Conservation (phyloP, 176 grass and related monocot species). For the Oryza brachyantha region DNA sequence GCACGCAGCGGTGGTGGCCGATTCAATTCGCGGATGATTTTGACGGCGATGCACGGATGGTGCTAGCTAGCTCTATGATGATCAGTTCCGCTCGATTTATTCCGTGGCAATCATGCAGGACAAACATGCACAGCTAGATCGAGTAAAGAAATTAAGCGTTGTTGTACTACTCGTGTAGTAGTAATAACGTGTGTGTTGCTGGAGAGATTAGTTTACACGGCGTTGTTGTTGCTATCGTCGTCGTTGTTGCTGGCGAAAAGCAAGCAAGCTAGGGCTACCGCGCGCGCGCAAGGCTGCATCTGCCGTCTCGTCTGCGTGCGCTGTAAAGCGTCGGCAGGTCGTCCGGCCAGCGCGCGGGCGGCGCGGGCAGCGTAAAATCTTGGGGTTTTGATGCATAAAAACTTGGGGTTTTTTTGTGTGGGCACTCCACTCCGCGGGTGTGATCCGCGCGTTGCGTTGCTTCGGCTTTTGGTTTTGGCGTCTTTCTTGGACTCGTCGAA, state of each 20-base stretch:
- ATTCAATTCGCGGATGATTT: too few species aligned
- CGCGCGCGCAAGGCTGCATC: neutral
- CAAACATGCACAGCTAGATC: too few species aligned
- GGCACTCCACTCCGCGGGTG: too few species aligned
- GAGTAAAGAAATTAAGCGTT: too few species aligned
- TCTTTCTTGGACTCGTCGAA: constrained; percentile 25
- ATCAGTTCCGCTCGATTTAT: too few species aligned
- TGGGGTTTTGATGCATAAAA: too few species aligned
- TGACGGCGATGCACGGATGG: too few species aligned
- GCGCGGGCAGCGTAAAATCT: neutral
- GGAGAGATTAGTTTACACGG: neutral
- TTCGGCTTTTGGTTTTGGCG: neutral
- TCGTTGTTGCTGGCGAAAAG: neutral
- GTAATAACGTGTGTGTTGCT: too few species aligned
- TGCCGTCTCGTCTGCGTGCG: neutral
- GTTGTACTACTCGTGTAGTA: too few species aligned
- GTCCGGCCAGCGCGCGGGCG: neutral
- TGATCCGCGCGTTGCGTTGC: neutral
- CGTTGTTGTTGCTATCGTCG: neutral
- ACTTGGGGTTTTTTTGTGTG: neutral
- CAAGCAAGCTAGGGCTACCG: neutral
- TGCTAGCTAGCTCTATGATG: too few species aligned
- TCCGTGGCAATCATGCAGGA: too few species aligned
- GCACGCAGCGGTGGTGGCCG: too few species aligned
- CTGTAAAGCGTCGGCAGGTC: constrained; percentile 16